Evolutionary conservation across 805 yeast genomes (phyloP).

Genomic region (Spathaspora girioi): DNA sequence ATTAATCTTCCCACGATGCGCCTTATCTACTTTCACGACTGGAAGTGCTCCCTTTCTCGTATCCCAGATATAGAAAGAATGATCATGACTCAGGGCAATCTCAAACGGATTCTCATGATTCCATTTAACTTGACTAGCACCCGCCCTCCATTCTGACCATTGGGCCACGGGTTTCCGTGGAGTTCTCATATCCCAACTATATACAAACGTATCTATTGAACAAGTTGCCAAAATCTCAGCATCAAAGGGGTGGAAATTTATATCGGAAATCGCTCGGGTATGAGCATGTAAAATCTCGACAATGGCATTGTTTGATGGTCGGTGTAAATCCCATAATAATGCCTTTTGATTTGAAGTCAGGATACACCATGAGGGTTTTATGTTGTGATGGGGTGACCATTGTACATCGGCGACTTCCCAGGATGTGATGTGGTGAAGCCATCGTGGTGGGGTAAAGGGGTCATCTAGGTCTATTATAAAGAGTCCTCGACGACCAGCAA

Average conservation of each 20-base stretch:
- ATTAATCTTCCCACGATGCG: constrained; percentile 84
- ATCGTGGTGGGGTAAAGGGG: constrained; percentile 91
- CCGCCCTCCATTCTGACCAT: constrained; percentile 94
- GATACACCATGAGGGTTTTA: constrained; percentile 86
- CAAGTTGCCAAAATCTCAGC: constrained; percentile 91
- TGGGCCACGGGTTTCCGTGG: constrained; percentile 69
- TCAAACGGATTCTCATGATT: constrained; percentile 70
- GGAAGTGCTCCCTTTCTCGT: constrained; percentile 78
- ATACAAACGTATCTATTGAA: constrained; percentile 83
- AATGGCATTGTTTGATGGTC: constrained; percentile 69
- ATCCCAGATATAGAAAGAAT: constrained; percentile 84
- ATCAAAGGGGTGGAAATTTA: constrained; percentile 82
- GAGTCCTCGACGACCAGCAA: constrained; percentile 81
- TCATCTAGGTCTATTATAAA: constrained; percentile 91
- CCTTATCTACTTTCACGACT: constrained; percentile 53
- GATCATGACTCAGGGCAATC: constrained; percentile 84
- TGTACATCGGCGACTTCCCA: constrained; percentile 99
- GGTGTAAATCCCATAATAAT: constrained; percentile 83
- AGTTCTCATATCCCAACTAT: constrained; percentile 86
- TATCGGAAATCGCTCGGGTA: constrained; percentile 91
- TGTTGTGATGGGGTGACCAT: constrained; percentile 85
- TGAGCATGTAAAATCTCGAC: constrained; percentile 88
- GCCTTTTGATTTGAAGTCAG: constrained; percentile 96
- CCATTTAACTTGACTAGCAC: constrained; percentile 96
- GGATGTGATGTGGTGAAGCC: constrained; percentile 86